A percentile compares a stretch with the other conserved stretches of the same genome.
phyloP scores from a whole-genome alignment of 2,329 filamentous ascomycete genomes.

The Fusarium foetens region DNA sequence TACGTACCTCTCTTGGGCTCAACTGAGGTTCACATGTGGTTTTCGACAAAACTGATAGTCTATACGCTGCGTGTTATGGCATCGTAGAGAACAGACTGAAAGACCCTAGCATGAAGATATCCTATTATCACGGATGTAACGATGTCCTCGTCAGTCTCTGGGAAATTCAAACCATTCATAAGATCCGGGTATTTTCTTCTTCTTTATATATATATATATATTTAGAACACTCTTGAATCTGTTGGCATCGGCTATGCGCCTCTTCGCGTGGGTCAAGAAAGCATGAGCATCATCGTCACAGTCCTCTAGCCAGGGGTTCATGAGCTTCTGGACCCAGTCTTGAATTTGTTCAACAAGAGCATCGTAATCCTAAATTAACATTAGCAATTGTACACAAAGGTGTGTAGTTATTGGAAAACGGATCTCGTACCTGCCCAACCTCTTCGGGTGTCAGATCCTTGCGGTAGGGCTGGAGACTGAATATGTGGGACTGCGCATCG shows the following conservation, averaged over 20 bases:
- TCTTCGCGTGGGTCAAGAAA: conserved; percentile 35
- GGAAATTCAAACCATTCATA: conserved; percentile 45
- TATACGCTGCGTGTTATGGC: conserved; percentile 37
- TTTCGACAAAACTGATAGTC: conserved; percentile 49
- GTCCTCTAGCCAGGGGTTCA: conserved; percentile 47
- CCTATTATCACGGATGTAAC: conserved; percentile 50
- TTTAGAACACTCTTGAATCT: conserved; percentile 41
- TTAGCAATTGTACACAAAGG: conserved; percentile 20
- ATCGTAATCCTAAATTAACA: conserved; percentile 48
- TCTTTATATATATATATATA: too few species aligned
- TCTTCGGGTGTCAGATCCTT: conserved; percentile 52
- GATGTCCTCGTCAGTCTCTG: conserved; percentile 53
- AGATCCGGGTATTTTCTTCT: conserved; percentile 49
- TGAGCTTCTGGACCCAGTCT: conserved; percentile 52
- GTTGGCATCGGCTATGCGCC: conserved; percentile 40
- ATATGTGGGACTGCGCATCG: conserved; percentile 53
- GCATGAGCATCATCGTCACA: conserved; percentile 39
- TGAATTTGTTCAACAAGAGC: conserved; percentile 48
- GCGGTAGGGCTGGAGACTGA: conserved; percentile 54
- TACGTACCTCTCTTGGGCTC: conserved; percentile 52
- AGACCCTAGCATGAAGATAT: conserved; percentile 50
- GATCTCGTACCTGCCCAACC: conserved; percentile 47
- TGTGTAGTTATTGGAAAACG: background rate
- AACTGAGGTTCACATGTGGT: conserved; percentile 48
- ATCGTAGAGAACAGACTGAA: conserved; percentile 49